Conservation (phyloP, 2,329 filamentous ascomycete species). For the Chaetomiaceae sp. region DNA sequence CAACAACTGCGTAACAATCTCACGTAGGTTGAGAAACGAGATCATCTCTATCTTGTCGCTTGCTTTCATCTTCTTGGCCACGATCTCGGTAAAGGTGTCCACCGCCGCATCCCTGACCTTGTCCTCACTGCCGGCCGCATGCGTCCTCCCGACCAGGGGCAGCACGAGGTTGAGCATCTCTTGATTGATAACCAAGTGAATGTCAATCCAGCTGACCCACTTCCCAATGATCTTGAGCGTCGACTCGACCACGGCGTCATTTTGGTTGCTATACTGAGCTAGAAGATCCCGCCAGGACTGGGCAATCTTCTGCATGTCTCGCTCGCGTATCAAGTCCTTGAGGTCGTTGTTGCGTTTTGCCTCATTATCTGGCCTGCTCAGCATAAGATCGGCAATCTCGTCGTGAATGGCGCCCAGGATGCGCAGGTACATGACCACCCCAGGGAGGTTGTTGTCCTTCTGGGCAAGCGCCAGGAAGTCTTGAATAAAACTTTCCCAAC, state of each 20-base stretch:
- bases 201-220: constrained; percentile 99
- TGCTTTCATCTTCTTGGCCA: constrained; percentile 96
- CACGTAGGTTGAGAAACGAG: constrained; percentile 78
- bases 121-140: constrained; percentile 60
- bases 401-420: constrained; percentile 89
- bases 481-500: constrained; percentile 87
- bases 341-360: constrained; percentile 81
- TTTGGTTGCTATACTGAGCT: constrained; percentile 65
- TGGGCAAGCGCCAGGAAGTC: constrained; percentile 71
- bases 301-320: constrained; percentile 85
- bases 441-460: constrained; percentile 71
- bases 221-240: constrained; percentile 88
- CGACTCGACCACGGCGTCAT: constrained; percentile 75
- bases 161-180: constrained; percentile 81
- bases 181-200: constrained; percentile 85
- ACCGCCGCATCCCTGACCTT: constrained; percentile 86
- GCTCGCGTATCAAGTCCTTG: constrained; percentile 82
- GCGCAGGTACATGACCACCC: constrained; percentile 82
- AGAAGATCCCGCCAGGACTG: constrained; percentile 90
- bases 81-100: constrained; percentile 91
- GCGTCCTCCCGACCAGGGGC: constrained; percentile 76
- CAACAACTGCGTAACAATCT: constrained; percentile 81
- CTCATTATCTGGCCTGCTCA: constrained; percentile 72
- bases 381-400: constrained; percentile 90
- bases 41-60: constrained; percentile 94